These are phyloP conservation scores for Cladosporium sp. DNA, from an alignment of 2,329 filamentous ascomycete species.

Conservation along the genomic window DNA sequence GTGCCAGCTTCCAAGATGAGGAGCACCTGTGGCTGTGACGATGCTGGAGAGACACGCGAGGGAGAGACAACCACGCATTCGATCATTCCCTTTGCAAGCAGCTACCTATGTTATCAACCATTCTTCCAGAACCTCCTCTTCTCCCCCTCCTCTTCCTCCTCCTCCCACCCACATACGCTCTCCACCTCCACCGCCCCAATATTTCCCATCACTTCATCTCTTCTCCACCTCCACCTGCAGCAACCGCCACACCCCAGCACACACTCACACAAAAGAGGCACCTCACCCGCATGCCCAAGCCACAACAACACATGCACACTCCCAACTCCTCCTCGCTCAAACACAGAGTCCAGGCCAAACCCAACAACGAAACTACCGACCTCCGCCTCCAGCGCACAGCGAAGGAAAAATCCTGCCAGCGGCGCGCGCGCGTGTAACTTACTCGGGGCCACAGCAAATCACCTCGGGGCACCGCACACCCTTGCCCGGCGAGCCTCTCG, in stretches of 20 bases:
- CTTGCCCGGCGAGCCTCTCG: constrained; percentile 3
- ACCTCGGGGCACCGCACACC: constrained; percentile 20
- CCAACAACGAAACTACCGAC: constrained; percentile 3
- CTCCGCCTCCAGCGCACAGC: not conserved
- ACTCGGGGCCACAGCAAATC: not conserved
- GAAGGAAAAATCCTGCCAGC: not conserved
- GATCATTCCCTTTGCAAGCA: not conserved
- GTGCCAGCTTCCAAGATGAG: not conserved
- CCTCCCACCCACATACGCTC: not conserved
- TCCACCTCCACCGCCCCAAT: not conserved
- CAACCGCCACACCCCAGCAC: not conserved
- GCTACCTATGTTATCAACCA: not conserved
- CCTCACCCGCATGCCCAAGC: not conserved
- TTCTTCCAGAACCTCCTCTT: not conserved
- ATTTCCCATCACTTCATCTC: constrained; percentile 4
- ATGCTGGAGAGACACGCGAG: not conserved
- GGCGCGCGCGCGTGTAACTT: not conserved
- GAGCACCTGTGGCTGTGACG: not conserved
- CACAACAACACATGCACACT: not conserved
- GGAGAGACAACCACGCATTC: not conserved
- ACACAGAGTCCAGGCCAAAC: not conserved
- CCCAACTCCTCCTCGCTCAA: too few species aligned
- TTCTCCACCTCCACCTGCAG: constrained; percentile 5
- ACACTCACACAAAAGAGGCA: not conserved
- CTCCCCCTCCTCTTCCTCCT: not conserved